Evolutionary conservation across 805 yeast genomes (phyloP).

Genomic region (Candida manassasensis): DNA sequence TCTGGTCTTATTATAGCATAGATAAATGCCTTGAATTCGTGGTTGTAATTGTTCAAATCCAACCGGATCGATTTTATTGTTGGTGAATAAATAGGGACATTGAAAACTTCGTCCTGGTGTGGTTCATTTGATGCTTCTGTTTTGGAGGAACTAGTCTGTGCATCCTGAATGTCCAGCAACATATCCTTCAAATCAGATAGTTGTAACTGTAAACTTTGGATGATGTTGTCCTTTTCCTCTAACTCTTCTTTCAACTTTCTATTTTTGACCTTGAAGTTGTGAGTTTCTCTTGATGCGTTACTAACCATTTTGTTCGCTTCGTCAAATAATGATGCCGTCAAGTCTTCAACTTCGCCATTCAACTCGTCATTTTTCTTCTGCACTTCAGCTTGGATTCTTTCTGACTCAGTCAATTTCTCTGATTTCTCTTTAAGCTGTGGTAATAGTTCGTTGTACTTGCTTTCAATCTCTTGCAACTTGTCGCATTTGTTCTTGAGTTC

Average conservation of each 20-base stretch:
- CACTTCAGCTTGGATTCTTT: conserved; percentile 16
- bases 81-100: conserved; percentile 27
- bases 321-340: conserved; percentile 70
- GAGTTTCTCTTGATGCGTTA: conserved; percentile 65
- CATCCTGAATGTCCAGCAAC: conserved; percentile 50
- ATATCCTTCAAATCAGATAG: conserved; percentile 59
- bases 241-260: conserved; percentile 48
- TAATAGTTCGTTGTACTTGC: conserved; percentile 23
- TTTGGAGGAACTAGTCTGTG: background rate
- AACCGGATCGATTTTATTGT: conserved; percentile 35
- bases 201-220: conserved; percentile 64
- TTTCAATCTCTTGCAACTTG: conserved; percentile 15
- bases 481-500: conserved; percentile 20
- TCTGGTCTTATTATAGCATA: conserved; percentile 27
- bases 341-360: conserved; percentile 72
- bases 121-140: background rate
- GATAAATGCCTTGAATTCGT: conserved; percentile 42
- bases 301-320: conserved; percentile 86
- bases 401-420: background rate
- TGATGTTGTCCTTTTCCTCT: conserved; percentile 63
- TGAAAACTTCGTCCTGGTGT: conserved; percentile 1
- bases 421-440: conserved; percentile 29
- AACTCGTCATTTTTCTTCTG: conserved; percentile 57
- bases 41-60: conserved; percentile 39
- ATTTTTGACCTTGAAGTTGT: conserved; percentile 56